Conservation (phyloP, 179 eudicot genomes). For the Actinidia arguta region DNA sequence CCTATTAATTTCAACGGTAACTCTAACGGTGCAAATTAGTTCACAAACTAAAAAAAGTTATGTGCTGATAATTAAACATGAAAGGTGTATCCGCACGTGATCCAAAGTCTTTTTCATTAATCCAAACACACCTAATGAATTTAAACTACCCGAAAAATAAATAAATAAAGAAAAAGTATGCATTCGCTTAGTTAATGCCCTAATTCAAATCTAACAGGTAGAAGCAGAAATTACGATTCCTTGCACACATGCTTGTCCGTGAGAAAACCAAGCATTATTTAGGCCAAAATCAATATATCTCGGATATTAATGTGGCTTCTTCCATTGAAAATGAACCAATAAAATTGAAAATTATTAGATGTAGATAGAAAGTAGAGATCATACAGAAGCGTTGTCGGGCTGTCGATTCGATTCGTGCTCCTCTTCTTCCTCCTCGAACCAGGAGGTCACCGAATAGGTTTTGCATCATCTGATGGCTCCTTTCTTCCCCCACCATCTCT, state of each 20-base stretch:
- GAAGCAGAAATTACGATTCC: conserved; percentile 6
- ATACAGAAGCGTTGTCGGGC: conserved; percentile 66
- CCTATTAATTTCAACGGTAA: too few relatives aligned
- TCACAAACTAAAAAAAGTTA: too few relatives aligned
- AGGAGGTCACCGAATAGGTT: conserved; percentile 89
- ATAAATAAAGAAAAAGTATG: neutral
- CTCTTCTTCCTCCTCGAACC: conserved; percentile 86
- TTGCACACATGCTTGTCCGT: too few relatives aligned
- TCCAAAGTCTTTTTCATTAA: too few relatives aligned
- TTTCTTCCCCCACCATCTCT: conserved; percentile 81
- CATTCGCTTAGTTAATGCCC: neutral
- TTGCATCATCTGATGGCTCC: conserved; percentile 90
- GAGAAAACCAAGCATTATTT: neutral
- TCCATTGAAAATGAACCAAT: too few relatives aligned
- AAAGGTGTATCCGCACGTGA: too few relatives aligned
- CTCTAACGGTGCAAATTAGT: too few relatives aligned
- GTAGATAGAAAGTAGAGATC: conserved; percentile 5
- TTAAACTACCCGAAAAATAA: too few relatives aligned
- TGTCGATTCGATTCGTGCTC: conserved; percentile 88
- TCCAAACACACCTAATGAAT: too few relatives aligned
- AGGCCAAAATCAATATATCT: neutral
- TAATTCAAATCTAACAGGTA: neutral
- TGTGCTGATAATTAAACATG: too few relatives aligned
- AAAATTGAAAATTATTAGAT: neutral
- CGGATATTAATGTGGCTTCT: neutral